Evolutionary conservation across 2,329 filamentous ascomycete species (phyloP).

Genomic region (Bimuria novae-zelandiae): DNA sequence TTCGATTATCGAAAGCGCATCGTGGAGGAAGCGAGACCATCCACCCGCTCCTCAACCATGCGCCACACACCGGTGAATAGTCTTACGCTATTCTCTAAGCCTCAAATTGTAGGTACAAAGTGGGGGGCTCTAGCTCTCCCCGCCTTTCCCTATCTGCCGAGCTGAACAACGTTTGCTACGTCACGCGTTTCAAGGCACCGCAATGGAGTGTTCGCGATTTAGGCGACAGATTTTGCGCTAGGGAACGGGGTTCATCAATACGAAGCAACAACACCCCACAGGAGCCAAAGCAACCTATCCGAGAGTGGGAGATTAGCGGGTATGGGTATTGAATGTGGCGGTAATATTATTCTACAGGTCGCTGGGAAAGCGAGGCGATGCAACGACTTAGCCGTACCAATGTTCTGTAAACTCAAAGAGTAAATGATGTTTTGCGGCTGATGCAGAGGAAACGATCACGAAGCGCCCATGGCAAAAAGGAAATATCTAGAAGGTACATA

Average conservation of each 20-base stretch:
- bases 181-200: not conserved
- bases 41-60: too few relatives aligned
- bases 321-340: conserved; percentile 2
- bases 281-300: not conserved
- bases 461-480: too few relatives aligned
- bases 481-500: conserved; percentile 1
- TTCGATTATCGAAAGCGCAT: too few relatives aligned
- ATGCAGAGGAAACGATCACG: too few relatives aligned
- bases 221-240: not conserved
- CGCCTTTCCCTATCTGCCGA: conserved; percentile 1
- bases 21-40: too few relatives aligned
- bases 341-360: not conserved
- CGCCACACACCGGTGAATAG: too few relatives aligned
- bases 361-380: not conserved
- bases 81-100: too few relatives aligned
- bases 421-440: too few relatives aligned
- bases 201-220: not conserved
- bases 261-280: conserved; percentile 3
- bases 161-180: not conserved
- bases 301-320: not conserved
- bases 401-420: not conserved
- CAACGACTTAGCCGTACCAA: not conserved
- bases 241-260: not conserved
- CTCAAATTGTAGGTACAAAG: too few relatives aligned
- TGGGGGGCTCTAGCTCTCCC: too few relatives aligned